phyloP scores from a whole-genome alignment of 805 yeast genomes.

The Teunomyces lycoperdinae region DNA sequence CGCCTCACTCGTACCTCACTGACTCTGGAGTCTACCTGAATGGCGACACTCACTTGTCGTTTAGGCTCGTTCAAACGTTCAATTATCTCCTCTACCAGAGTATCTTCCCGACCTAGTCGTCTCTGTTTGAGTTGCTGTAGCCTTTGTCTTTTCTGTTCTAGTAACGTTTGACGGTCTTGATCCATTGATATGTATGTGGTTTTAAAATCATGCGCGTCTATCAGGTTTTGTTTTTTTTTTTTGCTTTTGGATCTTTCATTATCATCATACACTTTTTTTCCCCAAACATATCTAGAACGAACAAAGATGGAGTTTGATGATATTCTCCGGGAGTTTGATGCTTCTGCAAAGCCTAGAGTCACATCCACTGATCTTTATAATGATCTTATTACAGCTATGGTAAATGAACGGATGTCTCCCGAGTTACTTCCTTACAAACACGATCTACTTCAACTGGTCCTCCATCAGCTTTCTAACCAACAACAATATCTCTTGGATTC shows the following conservation, averaged over 20 bases:
- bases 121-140: constrained; percentile 24
- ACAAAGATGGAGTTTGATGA: constrained; percentile 60
- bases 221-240: not conserved
- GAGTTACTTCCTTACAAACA: constrained; percentile 77
- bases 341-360: constrained; percentile 5
- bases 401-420: constrained; percentile 82
- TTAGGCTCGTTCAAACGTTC: constrained; percentile 9
- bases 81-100: constrained; percentile 13
- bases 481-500: constrained; percentile 75
- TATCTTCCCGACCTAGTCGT: constrained; percentile 14
- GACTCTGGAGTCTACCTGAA: constrained; percentile 23
- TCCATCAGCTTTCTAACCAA: constrained; percentile 61
- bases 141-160: constrained; percentile 41
- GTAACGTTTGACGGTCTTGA: constrained; percentile 26
- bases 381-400: constrained; percentile 63
- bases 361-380: constrained; percentile 12
- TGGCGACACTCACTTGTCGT: constrained; percentile 21
- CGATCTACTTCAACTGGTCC: constrained; percentile 53
- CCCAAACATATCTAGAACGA: not conserved
- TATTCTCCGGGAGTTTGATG: constrained; percentile 64
- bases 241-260: not conserved
- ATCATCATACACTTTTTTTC: no score
- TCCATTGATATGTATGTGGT: constrained; percentile 20
- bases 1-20: not conserved
- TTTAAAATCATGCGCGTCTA: not conserved